phyloP scores from a whole-genome alignment of 31 red algal genomes.

The Asparagopsis taxiformis region DNA sequence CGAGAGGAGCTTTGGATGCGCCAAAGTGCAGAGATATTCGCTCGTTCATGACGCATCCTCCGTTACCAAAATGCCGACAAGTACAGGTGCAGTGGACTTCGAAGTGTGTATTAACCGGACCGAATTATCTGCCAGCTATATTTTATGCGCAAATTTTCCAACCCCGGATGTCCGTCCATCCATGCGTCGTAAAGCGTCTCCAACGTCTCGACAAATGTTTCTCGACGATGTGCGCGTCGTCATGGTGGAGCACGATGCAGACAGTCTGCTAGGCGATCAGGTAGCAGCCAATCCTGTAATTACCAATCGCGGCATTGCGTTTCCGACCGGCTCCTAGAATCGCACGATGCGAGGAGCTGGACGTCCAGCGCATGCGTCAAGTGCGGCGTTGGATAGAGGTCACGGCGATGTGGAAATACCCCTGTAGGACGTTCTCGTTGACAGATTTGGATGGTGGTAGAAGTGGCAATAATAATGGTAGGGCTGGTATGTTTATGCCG shows the following conservation, averaged over 20 bases:
- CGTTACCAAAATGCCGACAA: neutral
- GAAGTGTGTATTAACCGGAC: slow-evolving; percentile 53
- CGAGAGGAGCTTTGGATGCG: no score
- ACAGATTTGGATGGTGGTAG: slow-evolving; percentile 31
- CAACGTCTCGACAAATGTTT: slow-evolving; percentile 54
- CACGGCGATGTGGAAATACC: slow-evolving; percentile 26
- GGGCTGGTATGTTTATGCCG: slow-evolving; percentile 32
- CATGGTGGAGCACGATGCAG: slow-evolving; percentile 37
- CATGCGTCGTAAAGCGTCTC: slow-evolving; percentile 23
- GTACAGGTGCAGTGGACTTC: slow-evolving; percentile 2
- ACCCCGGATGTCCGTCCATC: slow-evolving; percentile 29
- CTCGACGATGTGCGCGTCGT: slow-evolving; percentile 68
- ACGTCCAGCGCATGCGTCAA: slow-evolving; percentile 2
- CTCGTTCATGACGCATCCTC: neutral
- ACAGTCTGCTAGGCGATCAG: slow-evolving; percentile 25
- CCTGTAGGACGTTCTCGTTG: slow-evolving; percentile 40
- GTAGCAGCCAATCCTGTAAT: slow-evolving; percentile 50
- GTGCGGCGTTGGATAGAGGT: neutral
- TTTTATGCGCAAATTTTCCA: slow-evolving; percentile 25
- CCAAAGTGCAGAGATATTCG: no score
- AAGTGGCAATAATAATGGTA: slow-evolving; percentile 15
- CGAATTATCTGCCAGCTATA: slow-evolving; percentile 52
- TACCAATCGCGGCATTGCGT: slow-evolving; percentile 48
- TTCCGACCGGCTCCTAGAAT: slow-evolving; percentile 18
- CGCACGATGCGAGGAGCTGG: no score